Conservation (phyloP, 768 basidiomycete species). For the Favolaschia claudopus region DNA sequence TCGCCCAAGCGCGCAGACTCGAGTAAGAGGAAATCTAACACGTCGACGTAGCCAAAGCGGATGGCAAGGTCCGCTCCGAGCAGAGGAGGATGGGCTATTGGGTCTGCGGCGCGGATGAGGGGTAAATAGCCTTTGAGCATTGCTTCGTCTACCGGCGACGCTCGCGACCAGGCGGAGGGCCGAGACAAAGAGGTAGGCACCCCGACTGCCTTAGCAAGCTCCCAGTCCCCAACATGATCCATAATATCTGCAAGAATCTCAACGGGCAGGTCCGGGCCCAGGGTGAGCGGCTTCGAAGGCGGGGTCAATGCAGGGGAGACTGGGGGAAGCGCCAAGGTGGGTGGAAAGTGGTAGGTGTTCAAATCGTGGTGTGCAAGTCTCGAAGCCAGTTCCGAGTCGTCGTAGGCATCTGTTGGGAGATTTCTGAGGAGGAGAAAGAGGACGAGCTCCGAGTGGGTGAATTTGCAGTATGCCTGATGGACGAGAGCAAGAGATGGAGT, state of each 20-base stretch:
- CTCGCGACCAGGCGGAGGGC: conserved; percentile 76
- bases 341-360: conserved; percentile 72
- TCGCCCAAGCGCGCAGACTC: conserved; percentile 46
- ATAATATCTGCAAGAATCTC: conserved; percentile 81
- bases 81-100: conserved; percentile 65
- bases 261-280: conserved; percentile 69
- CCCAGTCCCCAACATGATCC: conserved; percentile 85
- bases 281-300: conserved; percentile 40
- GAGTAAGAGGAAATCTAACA: conserved; percentile 77
- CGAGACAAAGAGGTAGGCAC: conserved; percentile 72
- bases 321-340: conserved; percentile 34
- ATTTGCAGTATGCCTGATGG: conserved; percentile 71
- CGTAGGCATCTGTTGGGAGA: conserved; percentile 69
- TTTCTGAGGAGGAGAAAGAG: conserved; percentile 79
- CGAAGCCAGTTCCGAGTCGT: conserved; percentile 70
- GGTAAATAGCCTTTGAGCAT: conserved; percentile 72
- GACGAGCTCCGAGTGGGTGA: conserved; percentile 71
- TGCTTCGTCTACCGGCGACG: conserved; percentile 72
- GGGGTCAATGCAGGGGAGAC: conserved; percentile 40
- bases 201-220: conserved; percentile 79
- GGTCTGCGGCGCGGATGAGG: conserved; percentile 66
- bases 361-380: conserved; percentile 80
- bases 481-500: conserved; percentile 53
- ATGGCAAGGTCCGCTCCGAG: conserved; percentile 72
- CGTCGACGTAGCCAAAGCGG: conserved; percentile 77